A percentile compares a stretch with the other conserved stretches of the same genome.
Conservation (phyloP, 768 basidiomycete species). For the Sarcodon sp. region DNA sequence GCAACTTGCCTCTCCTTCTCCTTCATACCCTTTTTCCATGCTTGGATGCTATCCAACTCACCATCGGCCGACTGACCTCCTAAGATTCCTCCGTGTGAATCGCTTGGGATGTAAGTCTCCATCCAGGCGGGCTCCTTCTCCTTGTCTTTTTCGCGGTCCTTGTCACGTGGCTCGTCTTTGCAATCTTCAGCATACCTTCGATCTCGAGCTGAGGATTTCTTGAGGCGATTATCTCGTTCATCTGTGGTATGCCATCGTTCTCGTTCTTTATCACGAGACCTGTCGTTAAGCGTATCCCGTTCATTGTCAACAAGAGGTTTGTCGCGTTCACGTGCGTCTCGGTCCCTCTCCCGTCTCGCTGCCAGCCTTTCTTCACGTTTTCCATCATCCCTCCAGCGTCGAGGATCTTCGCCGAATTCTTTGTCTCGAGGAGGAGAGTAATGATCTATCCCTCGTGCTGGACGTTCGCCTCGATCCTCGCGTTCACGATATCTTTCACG, state of each 20-base stretch:
- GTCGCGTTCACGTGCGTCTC: constrained; percentile 23
- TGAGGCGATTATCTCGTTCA: constrained; percentile 54
- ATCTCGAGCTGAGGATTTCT: constrained; percentile 48
- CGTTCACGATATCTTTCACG: constrained; percentile 18
- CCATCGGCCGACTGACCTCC: constrained; percentile 48
- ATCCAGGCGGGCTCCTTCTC: constrained; percentile 92
- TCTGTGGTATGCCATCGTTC: constrained; percentile 46
- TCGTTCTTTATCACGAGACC: constrained; percentile 24
- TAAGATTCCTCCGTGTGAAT: constrained; percentile 43
- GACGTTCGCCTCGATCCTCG: constrained; percentile 22
- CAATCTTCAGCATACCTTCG: constrained; percentile 40
- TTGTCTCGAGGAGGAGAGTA: constrained; percentile 21
- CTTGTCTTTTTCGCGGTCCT: constrained; percentile 42
- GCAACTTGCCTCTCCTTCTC: constrained; percentile 45
- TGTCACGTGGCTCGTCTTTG: constrained; percentile 30
- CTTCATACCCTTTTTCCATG: constrained; percentile 78
- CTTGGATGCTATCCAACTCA: constrained; percentile 74
- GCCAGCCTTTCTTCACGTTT: constrained; percentile 67
- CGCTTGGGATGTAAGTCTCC: constrained; percentile 71
- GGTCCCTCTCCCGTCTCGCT: constrained; percentile 42
- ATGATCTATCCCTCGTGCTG: constrained; percentile 21
- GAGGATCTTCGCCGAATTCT: constrained; percentile 44
- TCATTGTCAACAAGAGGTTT: constrained; percentile 30
- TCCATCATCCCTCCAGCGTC: constrained; percentile 77
- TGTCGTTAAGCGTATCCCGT: constrained; percentile 11